Conservation (phyloP, 2,329 filamentous ascomycete genomes). For the Dactylellina leptospora region DNA sequence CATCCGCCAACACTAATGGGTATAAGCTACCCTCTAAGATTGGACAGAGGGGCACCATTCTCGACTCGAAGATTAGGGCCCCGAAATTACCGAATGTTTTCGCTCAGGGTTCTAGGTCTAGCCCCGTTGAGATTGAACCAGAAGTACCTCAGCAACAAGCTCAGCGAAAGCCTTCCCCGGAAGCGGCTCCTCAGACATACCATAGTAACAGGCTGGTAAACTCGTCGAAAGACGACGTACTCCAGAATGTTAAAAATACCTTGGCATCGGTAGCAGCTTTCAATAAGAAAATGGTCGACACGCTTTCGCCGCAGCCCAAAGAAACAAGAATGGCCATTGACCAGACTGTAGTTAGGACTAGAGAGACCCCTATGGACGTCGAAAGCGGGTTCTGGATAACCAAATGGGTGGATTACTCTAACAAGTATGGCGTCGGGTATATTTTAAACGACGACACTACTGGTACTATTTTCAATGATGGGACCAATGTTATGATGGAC, state of each 20-base stretch:
- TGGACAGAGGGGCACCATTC: conserved; percentile 43
- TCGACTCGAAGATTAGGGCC: conserved; percentile 47
- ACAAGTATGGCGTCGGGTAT: conserved; percentile 85
- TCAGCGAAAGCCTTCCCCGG: conserved; percentile 35
- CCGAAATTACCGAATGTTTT: conserved; percentile 44
- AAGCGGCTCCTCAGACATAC: conserved; percentile 24
- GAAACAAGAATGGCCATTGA: conserved; percentile 55
- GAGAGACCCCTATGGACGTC: conserved; percentile 48
- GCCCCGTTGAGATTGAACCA: conserved; percentile 19
- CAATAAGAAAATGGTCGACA: conserved; percentile 51
- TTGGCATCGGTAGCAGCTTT: conserved; percentile 55
- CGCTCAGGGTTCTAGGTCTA: conserved; percentile 23
- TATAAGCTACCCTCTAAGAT: conserved; percentile 52
- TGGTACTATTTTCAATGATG: conserved; percentile 69
- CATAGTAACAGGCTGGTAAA: conserved; percentile 30
- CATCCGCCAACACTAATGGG: conserved; percentile 27
- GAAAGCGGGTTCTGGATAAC: conserved; percentile 56
- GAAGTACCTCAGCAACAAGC: conserved; percentile 22
- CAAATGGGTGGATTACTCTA: conserved; percentile 89
- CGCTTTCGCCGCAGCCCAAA: conserved; percentile 54
- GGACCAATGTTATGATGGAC: conserved; percentile 58
- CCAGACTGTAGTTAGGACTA: conserved; percentile 49
- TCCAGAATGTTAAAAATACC: conserved; percentile 45
- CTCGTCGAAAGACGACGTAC: conserved; percentile 23
- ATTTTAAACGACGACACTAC: conserved; percentile 83